Evolutionary conservation across 345 rosid species (phyloP).

Genomic region (Dimocarpus longan): DNA sequence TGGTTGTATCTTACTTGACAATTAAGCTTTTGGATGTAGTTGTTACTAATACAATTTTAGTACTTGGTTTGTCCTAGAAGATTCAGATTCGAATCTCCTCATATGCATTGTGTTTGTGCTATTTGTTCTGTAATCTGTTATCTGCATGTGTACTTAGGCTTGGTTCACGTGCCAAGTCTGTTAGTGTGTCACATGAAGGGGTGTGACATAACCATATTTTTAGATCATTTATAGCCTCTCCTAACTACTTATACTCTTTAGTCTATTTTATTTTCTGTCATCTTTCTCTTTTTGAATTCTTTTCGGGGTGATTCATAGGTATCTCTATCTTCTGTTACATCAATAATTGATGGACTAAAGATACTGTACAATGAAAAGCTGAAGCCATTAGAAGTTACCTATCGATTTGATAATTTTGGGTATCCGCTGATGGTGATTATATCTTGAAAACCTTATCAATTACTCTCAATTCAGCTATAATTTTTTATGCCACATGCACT

Average conservation of each 20-base stretch:
- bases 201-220: too few species aligned
- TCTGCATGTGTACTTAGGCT: too few species aligned
- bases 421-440: slow-evolving; percentile 67
- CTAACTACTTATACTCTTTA: not conserved
- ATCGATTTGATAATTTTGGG: slow-evolving; percentile 89
- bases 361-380: slow-evolving; percentile 81
- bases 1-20: too few species aligned
- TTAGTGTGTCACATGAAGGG: too few species aligned
- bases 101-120: too few species aligned
- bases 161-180: too few species aligned
- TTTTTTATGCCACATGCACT: slow-evolving; percentile 10
- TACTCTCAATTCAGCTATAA: slow-evolving; percentile 17
- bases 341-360: slow-evolving; percentile 90
- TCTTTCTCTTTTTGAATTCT: slow-evolving; percentile 1
- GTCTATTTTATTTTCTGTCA: too few species aligned
- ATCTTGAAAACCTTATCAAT: not conserved
- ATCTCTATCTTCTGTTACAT: slow-evolving; percentile 84
- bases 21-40: too few species aligned
- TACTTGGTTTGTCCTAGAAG: too few species aligned
- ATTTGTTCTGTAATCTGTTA: too few species aligned
- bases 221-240: not conserved
- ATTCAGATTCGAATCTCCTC: too few species aligned
- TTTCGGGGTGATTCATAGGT: slow-evolving; percentile 41
- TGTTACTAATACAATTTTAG: too few species aligned
- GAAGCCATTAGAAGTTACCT: slow-evolving; percentile 87